Evolutionary conservation across 2,329 filamentous ascomycete genomes (phyloP).

Genomic region (Hymenoscyphus infarciens): DNA sequence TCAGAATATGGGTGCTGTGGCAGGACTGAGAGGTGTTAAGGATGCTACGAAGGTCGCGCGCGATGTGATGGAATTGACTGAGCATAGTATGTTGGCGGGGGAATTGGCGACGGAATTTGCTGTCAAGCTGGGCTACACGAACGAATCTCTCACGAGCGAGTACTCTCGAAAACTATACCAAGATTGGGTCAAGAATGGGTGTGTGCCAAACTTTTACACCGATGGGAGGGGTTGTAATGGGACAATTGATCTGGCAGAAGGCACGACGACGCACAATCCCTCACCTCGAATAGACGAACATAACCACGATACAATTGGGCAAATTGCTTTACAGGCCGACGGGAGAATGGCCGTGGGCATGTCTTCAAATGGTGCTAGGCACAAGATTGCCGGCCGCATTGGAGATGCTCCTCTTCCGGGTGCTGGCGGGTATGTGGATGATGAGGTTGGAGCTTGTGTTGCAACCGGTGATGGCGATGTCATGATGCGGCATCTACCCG

Average conservation of each 20-base stretch:
- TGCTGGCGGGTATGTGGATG: conserved; percentile 7
- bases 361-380: conserved; percentile 5
- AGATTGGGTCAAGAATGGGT: neutral
- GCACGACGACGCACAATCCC: neutral
- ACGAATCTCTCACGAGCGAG: neutral
- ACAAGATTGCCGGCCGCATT: conserved; percentile 6
- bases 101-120: conserved; percentile 5
- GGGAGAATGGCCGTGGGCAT: conserved; percentile 8
- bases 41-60: conserved; percentile 6
- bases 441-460: conserved; percentile 7
- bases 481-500: conserved; percentile 2
- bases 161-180: neutral
- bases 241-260: neutral
- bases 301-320: conserved; percentile 9
- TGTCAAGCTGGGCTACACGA: neutral
- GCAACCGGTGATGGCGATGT: conserved; percentile 7
- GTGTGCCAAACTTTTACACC: neutral
- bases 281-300: conserved; percentile 5
- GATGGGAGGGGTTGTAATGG: neutral
- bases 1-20: conserved; percentile 6
- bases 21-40: conserved; percentile 2
- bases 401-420: conserved; percentile 9
- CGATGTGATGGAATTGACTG: conserved; percentile 7
- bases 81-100: conserved; percentile 6
- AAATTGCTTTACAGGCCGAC: conserved; percentile 5